Conservation (phyloP, 202 grass and related monocot genomes). For the Schoenoplectus tabernaemontani region DNA sequence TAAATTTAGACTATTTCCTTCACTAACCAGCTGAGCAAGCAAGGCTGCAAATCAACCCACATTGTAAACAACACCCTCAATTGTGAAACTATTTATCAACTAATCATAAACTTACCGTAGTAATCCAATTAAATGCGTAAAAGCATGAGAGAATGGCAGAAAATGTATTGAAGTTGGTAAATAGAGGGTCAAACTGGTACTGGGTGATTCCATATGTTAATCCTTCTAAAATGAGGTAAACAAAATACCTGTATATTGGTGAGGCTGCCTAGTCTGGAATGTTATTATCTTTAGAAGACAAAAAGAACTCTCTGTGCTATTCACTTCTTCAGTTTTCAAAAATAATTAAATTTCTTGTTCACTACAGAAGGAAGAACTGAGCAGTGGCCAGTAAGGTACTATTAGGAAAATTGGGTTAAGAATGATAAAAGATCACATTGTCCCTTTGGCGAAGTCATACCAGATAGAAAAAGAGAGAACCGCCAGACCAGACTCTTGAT, state of each 20-base stretch:
- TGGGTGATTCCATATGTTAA: not conserved
- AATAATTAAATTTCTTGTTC: not conserved
- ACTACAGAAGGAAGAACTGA: not conserved
- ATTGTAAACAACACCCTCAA: not conserved
- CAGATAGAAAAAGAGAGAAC: conserved; percentile 78
- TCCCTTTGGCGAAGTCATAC: conserved; percentile 33
- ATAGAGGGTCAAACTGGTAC: too few species aligned
- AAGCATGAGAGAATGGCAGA: not conserved
- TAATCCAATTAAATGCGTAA: not conserved
- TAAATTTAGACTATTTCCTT: not conserved
- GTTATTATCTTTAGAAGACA: not conserved
- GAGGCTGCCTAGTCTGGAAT: conserved; percentile 74
- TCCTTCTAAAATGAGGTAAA: not conserved
- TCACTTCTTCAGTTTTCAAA: not conserved
- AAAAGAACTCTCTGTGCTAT: too few species aligned
- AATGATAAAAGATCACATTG: not conserved
- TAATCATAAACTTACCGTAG: not conserved
- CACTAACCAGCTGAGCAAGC: not conserved
- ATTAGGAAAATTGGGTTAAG: too few species aligned
- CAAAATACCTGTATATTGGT: conserved; percentile 53
- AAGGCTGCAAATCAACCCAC: not conserved
- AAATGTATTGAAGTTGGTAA: too few species aligned
- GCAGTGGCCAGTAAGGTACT: too few species aligned
- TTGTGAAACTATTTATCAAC: conserved; percentile 2
- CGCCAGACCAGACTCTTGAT: conserved; percentile 87